These are phyloP conservation scores for Protomyces lactucae-debilis DNA, from an alignment of 1,139 yeast genomes.

Conservation along the genomic window DNA sequence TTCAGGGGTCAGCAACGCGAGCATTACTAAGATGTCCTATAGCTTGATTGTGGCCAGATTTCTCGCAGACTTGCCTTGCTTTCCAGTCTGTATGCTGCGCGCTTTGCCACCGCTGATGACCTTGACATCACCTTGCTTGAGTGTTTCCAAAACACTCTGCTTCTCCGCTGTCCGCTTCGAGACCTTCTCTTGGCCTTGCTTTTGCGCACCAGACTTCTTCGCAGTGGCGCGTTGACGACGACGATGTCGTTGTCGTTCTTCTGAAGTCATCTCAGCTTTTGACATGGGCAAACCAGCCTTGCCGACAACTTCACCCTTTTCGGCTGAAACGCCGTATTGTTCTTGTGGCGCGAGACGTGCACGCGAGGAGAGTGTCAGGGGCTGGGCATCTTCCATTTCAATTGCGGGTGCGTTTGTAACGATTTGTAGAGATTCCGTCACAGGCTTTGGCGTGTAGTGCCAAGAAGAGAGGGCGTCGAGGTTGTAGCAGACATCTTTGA, in stretches of 20 bases:
- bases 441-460: conserved; percentile 87
- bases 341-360: conserved; percentile 94
- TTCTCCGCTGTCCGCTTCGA: conserved; percentile 23
- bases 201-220: conserved; percentile 39
- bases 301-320: conserved; percentile 58
- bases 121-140: conserved; percentile 70
- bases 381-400: conserved; percentile 95
- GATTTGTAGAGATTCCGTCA: conserved; percentile 70
- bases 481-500: conserved; percentile 59
- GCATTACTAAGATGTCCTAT: background rate
- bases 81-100: conserved; percentile 67
- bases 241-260: conserved; percentile 85
- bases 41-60: background rate
- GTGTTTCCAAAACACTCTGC: conserved; percentile 56
- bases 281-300: conserved; percentile 79
- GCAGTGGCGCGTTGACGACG: conserved; percentile 61
- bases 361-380: conserved; percentile 68
- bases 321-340: conserved; percentile 51
- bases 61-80: conserved; percentile 44
- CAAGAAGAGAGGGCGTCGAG: conserved; percentile 88
- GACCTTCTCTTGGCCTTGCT: conserved; percentile 47
- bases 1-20: background rate
- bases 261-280: conserved; percentile 75
- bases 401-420: conserved; percentile 77
- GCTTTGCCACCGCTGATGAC: conserved; percentile 75